Evolutionary conservation across 2,329 filamentous ascomycete genomes (phyloP).

Genomic region (Macrophomina pseudophaseolina): DNA sequence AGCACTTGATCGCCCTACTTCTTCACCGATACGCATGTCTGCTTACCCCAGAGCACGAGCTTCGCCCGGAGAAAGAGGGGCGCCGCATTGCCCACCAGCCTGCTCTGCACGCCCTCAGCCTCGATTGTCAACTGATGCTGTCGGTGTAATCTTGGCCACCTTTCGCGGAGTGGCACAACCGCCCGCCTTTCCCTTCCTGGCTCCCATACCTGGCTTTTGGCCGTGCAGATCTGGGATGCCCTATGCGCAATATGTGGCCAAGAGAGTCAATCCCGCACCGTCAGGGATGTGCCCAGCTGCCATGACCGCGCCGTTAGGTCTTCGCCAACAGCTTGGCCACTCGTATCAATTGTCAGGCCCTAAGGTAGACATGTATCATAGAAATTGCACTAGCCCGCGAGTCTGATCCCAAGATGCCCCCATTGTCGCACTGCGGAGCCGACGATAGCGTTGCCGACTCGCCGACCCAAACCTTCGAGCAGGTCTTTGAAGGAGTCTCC

Average conservation of each 20-base stretch:
- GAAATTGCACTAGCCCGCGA: not conserved
- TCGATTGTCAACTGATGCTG: not conserved
- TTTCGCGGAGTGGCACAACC: not conserved
- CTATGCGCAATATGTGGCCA: conserved; percentile 12
- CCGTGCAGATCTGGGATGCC: conserved; percentile 2
- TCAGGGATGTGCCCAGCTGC: not conserved
- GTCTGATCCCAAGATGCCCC: not conserved
- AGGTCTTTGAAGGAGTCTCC: not conserved
- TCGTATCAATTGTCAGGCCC: not conserved
- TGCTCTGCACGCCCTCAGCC: not conserved
- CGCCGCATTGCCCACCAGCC: not conserved
- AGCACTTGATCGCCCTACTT: not conserved
- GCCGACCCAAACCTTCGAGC: not conserved
- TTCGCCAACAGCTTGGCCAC: conserved; percentile 5
- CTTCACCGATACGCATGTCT: not conserved
- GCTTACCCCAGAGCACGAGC: not conserved
- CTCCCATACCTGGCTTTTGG: not conserved
- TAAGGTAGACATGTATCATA: not conserved
- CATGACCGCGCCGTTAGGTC: not conserved
- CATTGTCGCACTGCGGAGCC: conserved; percentile 20
- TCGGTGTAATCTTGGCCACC: not conserved
- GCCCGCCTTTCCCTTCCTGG: not conserved
- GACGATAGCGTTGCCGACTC: conserved; percentile 11
- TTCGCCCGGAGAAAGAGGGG: conserved; percentile 25
- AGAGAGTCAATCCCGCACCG: conserved; percentile 2